Percentiles rank a stretch among this genome's conserved stretches.
These are phyloP conservation scores for Nicotiana attenuata DNA, from an alignment of 257 asterid species.

Conservation along the genomic window DNA sequence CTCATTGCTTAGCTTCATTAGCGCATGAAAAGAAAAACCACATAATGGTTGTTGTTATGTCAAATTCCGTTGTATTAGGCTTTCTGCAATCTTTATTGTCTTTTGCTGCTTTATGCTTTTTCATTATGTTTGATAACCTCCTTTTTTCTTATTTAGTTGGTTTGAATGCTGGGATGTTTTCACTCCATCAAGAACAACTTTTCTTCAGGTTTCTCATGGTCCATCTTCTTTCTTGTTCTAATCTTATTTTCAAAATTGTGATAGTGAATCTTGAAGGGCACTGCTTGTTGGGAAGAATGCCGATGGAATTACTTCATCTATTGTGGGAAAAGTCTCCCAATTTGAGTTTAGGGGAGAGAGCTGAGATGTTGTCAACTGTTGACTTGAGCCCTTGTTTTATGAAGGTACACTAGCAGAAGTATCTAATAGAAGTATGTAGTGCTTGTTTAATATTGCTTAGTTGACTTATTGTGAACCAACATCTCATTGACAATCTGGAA, in stretches of 20 bases:
- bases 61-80: background rate
- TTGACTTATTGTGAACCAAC: background rate
- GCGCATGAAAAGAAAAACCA: constrained; percentile 6
- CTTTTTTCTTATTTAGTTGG: background rate
- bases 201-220: constrained; percentile 5
- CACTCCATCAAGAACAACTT: background rate
- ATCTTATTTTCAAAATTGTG: constrained; percentile 20
- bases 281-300: constrained; percentile 82
- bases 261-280: constrained; percentile 66
- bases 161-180: background rate
- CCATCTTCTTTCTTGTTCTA: constrained; percentile 16
- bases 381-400: constrained; percentile 74
- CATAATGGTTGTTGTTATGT: background rate
- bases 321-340: constrained; percentile 81
- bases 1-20: background rate
- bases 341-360: constrained; percentile 76
- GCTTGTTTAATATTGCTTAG: background rate
- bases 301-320: constrained; percentile 71
- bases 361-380: constrained; percentile 80
- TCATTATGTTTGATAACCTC: constrained; percentile 5
- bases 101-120: background rate
- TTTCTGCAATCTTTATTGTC: background rate
- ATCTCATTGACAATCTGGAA: background rate
- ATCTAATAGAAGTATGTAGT: constrained; percentile 3
- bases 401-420: constrained; percentile 45